Evolutionary conservation across 108 stramenopile genomes (phyloP).

Genomic region (Nitzschia sp.): DNA sequence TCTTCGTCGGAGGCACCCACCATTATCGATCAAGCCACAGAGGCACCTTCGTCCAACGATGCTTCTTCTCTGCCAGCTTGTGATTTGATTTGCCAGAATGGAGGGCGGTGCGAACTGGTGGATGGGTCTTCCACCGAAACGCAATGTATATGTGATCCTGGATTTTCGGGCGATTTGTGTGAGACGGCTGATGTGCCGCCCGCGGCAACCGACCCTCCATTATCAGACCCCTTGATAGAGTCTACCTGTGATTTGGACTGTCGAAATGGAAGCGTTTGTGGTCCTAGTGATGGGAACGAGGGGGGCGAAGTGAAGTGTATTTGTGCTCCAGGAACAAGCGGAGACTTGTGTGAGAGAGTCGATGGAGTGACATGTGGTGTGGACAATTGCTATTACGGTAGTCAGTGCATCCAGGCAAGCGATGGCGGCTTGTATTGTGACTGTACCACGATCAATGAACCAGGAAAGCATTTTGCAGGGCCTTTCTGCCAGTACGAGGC

Average conservation of each 20-base stretch:
- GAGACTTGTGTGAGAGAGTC: conserved; percentile 18
- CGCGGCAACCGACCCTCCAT: not conserved
- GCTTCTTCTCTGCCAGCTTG: too few relatives aligned
- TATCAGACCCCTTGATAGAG: too few relatives aligned
- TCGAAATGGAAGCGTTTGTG: conserved; percentile 8
- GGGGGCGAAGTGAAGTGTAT: conserved; percentile 1
- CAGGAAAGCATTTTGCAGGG: conserved; percentile 13
- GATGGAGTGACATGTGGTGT: conserved; percentile 6
- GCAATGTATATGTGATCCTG: not conserved
- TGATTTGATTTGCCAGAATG: conserved; percentile 2
- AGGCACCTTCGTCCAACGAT: too few relatives aligned
- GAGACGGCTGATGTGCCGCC: not conserved
- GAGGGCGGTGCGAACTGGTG: not conserved
- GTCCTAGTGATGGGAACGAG: not conserved
- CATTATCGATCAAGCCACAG: not conserved
- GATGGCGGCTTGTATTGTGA: conserved; percentile 12
- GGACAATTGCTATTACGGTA: conserved; percentile 22
- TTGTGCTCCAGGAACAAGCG: conserved; percentile 8
- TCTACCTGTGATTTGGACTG: conserved; percentile 4
- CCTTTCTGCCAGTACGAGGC: conserved; percentile 24
- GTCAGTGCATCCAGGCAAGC: not conserved
- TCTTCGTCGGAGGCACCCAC: not conserved
- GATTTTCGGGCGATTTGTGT: conserved; percentile 3
- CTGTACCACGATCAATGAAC: conserved; percentile 6
- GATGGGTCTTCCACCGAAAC: not conserved